Base-by-base conservation (phyloP, 495 filamentous ascomycete species). In the Oleoguttula mirabilis region DNA sequence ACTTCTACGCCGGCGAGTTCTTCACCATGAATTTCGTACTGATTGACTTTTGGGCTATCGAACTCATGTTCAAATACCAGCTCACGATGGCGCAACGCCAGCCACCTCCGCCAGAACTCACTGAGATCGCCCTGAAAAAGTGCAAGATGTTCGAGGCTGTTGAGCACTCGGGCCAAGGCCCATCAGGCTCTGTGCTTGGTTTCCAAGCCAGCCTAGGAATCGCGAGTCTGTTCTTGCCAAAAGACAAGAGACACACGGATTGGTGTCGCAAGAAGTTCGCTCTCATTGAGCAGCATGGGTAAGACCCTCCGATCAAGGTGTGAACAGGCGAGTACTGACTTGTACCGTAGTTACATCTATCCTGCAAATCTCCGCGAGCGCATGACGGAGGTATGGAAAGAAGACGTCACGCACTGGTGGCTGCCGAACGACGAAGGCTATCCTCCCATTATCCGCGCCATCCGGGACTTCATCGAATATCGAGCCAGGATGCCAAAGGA, bases 211-310 rank as follows among this genome's bases (percentile, higher is more conserved):
- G 73, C 50, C 62, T 94, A 17, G 80, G 74, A 3, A 78, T 95
- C 32, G 76, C 84, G 5, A 69, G 71, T 24, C 64, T 94, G 43
- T 92, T 88, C 56, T 58, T 94, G 21, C 84, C 78, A 7, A 77
- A 73, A 41, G 81, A 93, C 21, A 49, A 62, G 19, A 75, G 67
- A 55, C 72, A 92, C 58, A 69, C 74, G n/a, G 80, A 79, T 68
- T 98, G 88, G 88, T 69, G 76, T 47, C 77, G 84, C 42, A 71
- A 73, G 54, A 88, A 85, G 59, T 71, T 90, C 56, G 85, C 80
- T 12, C 59, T 71, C 41, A 68, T 94, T 43, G 90, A 98, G 61
- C 66, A 72, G 46, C 66, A 77, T 56, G 90, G 90, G 90, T 95
- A 61, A 66, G 85, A 70, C 36, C 37, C 30, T n/a, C 19, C 5